phyloP scores from a whole-genome alignment of 2,329 filamentous ascomycete species.

The Fusarium tanahbumbuense region DNA sequence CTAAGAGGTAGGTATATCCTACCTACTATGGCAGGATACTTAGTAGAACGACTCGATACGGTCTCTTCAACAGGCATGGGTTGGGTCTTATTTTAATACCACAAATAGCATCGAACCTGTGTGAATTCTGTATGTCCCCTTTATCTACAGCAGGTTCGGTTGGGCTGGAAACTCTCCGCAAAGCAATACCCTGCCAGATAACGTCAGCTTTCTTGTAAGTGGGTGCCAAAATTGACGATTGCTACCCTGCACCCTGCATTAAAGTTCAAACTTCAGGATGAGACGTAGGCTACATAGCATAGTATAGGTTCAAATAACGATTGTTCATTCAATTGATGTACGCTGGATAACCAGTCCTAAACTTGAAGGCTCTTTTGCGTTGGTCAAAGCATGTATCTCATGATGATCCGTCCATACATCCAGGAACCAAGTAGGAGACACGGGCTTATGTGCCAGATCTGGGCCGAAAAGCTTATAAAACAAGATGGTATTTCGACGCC shows the following conservation, averaged over 20 bases:
- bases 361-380: neutral
- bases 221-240: neutral
- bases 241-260: neutral
- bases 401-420: neutral
- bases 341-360: neutral
- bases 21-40: neutral
- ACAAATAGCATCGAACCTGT: neutral
- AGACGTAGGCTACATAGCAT: neutral
- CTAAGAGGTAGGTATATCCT: neutral
- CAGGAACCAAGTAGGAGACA: neutral
- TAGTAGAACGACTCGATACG: neutral
- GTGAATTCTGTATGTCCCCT: neutral
- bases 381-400: neutral
- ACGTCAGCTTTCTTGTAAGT: conserved; percentile 6
- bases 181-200: neutral
- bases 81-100: neutral
- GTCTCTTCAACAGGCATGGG: neutral
- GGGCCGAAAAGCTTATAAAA: neutral
- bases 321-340: neutral
- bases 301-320: neutral
- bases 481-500: neutral
- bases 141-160: neutral
- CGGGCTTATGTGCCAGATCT: neutral
- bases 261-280: neutral
- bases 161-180: neutral